phyloP scores from a whole-genome alignment of 129 eudicot species.

The Helichrysum umbraculigerum region DNA sequence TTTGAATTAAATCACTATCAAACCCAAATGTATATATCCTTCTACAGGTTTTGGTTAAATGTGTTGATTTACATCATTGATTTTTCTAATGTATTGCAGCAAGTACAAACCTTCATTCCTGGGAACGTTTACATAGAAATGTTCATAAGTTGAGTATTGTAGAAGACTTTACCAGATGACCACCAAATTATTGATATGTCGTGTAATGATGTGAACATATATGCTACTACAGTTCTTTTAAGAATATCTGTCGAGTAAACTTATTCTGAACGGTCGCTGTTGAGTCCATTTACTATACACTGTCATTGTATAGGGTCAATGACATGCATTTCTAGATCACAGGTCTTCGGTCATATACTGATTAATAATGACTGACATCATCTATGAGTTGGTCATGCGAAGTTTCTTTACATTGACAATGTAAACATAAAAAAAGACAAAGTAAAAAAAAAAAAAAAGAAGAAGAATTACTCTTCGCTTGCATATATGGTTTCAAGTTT shows the following conservation, averaged over 20 bases:
- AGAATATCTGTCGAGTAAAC: too few relatives aligned
- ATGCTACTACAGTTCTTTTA: too few relatives aligned
- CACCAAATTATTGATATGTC: not conserved
- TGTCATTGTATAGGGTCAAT: not conserved
- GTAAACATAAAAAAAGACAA: not conserved
- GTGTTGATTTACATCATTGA: not conserved
- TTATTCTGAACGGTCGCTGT: too few relatives aligned
- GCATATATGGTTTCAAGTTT: not conserved
- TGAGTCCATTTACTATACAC: not conserved
- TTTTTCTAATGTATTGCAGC: too few relatives aligned
- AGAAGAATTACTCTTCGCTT: too few relatives aligned
- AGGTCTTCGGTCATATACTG: not conserved
- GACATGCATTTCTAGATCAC: not conserved
- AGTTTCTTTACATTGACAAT: not conserved
- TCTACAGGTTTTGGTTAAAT: not conserved
- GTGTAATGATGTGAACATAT: too few relatives aligned
- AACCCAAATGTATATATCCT: not conserved
- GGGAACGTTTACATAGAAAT: not conserved
- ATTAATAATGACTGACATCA: not conserved
- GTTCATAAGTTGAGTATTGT: not conserved
- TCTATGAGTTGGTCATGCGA: not conserved
- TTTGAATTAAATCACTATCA: not conserved
- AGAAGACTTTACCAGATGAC: not conserved
- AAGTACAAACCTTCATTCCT: not conserved
- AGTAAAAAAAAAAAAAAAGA: too few relatives aligned